Evolutionary conservation across 2,329 filamentous ascomycete genomes (phyloP), one percentile per base, ranked within the genome.

Genomic region (Claviceps humidiphila): DNA sequence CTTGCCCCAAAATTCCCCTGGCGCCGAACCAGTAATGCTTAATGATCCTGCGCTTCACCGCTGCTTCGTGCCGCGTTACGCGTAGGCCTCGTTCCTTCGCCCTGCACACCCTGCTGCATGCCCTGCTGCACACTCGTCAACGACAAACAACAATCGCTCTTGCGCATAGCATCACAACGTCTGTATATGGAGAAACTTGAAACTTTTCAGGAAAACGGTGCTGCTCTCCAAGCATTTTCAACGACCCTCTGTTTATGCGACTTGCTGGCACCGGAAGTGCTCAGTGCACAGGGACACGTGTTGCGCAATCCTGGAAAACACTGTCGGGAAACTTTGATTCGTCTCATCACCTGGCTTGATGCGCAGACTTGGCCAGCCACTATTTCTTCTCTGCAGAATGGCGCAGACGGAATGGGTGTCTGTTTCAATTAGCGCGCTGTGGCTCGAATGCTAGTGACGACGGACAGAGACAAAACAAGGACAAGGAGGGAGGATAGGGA

Each of bases 101-200:
- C 7, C 40, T 20, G 7, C 11, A 20, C 26, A 30, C 26, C 26
- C 26, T 30, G 26, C 26, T 30, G 26, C 26, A 30, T 9, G 26
- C 26, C 26, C 26, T 30, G 26, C 26, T 53, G 48, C 48, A 47
- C 49, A 51, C 16, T 43, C 20, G 38, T 48, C 42, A 46, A 49
- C 37, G 24, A 40, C 26, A 38, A 22, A 30, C 8, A 30, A 30
- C 26, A 30, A 11, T 30, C 8, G 8, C 26, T 30, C 26, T 30
- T 9, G 26, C 26, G 8, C 26, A 9, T 30, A 30, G 26, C 3
- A 30, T 30, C 26, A 9, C 26, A 30, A 9, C 26, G 26, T 9
- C 26, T 30, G 26, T 9, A 30, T 30, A 11, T 30, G 26, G 26
- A 30, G 9, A 4, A 30, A 9, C 8, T 3, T 30, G 8, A 30